Conservation (phyloP, 306 rosid species). For the Prinsepia uniflora region DNA sequence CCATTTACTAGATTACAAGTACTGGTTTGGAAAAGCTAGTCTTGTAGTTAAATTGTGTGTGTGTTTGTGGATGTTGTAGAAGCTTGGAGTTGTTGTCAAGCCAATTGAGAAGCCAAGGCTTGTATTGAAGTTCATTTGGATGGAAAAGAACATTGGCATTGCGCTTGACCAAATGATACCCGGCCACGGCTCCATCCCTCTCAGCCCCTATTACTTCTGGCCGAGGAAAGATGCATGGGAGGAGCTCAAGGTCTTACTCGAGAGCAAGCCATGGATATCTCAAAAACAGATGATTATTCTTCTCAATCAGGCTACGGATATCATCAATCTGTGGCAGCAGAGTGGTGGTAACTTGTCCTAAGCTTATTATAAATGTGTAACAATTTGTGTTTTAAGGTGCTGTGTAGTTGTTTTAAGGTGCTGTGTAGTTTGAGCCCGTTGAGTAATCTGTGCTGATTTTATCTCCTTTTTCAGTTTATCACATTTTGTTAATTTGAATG, state of each 20-base stretch:
- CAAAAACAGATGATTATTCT: constrained; percentile 97
- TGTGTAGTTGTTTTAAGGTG: constrained; percentile 16
- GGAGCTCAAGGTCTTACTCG: constrained; percentile 89
- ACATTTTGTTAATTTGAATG: constrained; percentile 18
- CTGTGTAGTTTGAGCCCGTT: not conserved
- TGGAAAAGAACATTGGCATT: constrained; percentile 97
- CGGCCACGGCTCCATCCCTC: constrained; percentile 80
- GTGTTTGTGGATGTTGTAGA: constrained; percentile 38
- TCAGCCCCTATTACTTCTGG: constrained; percentile 97
- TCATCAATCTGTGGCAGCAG: constrained; percentile 97
- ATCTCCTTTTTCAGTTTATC: not conserved
- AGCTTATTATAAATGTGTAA: constrained; percentile 22
- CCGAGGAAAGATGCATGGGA: constrained; percentile 99
- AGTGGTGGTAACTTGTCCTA: constrained; percentile 83
- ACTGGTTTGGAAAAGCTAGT: not conserved
- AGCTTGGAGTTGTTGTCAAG: constrained; percentile 88
- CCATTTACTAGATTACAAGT: too few species aligned
- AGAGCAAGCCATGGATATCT: constrained; percentile 97
- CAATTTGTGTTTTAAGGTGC: too few species aligned
- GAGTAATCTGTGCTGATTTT: too few species aligned
- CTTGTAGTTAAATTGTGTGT: not conserved
- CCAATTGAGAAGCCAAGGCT: constrained; percentile 70
- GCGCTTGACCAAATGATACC: constrained; percentile 79
- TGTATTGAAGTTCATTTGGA: constrained; percentile 91
- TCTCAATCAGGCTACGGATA: constrained; percentile 96